phyloP scores from a whole-genome alignment of 768 basidiomycete genomes.

The Naganishia vaughanmartiniae region DNA sequence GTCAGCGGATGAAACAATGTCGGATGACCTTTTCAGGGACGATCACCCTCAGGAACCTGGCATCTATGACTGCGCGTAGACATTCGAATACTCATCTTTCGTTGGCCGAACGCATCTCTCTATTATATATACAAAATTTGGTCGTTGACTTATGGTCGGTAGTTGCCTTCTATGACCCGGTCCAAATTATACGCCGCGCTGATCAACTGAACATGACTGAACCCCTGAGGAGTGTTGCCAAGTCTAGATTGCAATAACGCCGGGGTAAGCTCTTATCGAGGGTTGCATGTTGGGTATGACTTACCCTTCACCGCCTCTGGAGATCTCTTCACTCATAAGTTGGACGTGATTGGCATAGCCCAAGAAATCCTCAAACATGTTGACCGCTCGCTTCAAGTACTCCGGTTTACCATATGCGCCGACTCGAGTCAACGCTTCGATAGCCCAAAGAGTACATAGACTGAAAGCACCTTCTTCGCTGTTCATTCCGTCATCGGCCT shows the following conservation, averaged over 20 bases:
- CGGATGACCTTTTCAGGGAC: neutral
- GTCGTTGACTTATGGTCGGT: slow-evolving; percentile 4
- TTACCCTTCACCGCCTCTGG: slow-evolving; percentile 69
- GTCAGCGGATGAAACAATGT: neutral
- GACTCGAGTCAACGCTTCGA: slow-evolving; percentile 76
- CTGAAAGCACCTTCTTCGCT: slow-evolving; percentile 93
- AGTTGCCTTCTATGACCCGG: slow-evolving; percentile 33
- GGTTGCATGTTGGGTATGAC: slow-evolving; percentile 38
- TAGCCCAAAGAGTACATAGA: slow-evolving; percentile 59
- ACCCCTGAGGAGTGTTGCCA: slow-evolving; percentile 52
- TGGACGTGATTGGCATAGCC: slow-evolving; percentile 73
- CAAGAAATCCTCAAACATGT: slow-evolving; percentile 47
- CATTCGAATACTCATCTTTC: neutral
- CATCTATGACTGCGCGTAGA: neutral
- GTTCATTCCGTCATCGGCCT: slow-evolving; percentile 85
- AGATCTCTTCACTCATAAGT: slow-evolving; percentile 66
- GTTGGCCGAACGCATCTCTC: neutral
- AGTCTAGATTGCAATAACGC: slow-evolving; percentile 25
- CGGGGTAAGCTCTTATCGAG: slow-evolving; percentile 2
- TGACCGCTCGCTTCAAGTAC: slow-evolving; percentile 66
- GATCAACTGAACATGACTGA: slow-evolving; percentile 50
- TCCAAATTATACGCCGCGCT: slow-evolving; percentile 50
- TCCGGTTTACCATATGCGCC: slow-evolving; percentile 67
- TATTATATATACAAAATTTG: neutral
- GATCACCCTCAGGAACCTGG: neutral